phyloP scores from a whole-genome alignment of 2,329 filamentous ascomycete genomes.

The Cercospora sp. region DNA sequence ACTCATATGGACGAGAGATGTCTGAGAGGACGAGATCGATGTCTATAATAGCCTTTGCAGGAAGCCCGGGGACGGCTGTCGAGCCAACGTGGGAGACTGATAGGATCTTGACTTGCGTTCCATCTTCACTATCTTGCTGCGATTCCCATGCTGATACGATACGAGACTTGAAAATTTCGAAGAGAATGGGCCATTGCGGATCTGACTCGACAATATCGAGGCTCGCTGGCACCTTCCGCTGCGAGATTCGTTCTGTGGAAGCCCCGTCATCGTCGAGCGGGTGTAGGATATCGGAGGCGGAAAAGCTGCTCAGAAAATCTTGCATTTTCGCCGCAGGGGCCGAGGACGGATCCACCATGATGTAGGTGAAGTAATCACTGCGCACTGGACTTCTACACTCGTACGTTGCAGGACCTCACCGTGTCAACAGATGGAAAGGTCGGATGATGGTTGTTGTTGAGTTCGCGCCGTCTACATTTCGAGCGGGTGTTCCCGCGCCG shows the following conservation, averaged over 20 bases:
- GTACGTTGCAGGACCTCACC: too few relatives aligned
- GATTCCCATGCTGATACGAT: conserved; percentile 42
- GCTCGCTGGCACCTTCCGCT: conserved; percentile 19
- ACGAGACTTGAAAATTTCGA: conserved; percentile 36
- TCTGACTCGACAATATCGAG: conserved; percentile 42
- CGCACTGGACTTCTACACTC: neutral
- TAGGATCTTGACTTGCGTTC: conserved; percentile 29
- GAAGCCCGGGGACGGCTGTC: conserved; percentile 52
- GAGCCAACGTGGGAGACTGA: conserved; percentile 52
- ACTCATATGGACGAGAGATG: conserved; percentile 44
- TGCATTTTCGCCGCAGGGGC: neutral
- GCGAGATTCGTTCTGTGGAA: conserved; percentile 24
- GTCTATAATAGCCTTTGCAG: conserved; percentile 56
- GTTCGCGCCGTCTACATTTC: too few relatives aligned
- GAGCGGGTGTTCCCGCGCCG: too few relatives aligned
- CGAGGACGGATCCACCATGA: too few relatives aligned
- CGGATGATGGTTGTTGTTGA: too few relatives aligned
- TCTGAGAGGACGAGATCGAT: conserved; percentile 50
- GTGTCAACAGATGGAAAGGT: too few relatives aligned
- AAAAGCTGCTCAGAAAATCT: neutral
- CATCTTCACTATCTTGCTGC: neutral
- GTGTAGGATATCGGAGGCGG: neutral
- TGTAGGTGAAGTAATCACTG: neutral
- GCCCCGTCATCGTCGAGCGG: neutral
- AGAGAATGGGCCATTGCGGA: conserved; percentile 42